Conservation (phyloP, 305 asterid genomes). For the Fraxinus nigra region DNA sequence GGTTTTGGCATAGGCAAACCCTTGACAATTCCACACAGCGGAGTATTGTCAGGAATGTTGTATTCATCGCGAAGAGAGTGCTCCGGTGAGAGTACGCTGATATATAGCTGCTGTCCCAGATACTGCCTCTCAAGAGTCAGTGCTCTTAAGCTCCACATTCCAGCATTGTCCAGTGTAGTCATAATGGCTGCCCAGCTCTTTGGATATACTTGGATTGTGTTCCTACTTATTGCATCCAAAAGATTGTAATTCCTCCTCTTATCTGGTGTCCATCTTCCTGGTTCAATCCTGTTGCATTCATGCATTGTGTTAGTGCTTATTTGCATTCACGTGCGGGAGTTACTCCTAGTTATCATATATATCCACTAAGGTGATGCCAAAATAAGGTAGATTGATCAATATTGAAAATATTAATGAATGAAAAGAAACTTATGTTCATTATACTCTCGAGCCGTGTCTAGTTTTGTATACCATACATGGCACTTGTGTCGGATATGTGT, state of each 20-base stretch:
- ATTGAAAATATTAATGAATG: too few relatives aligned
- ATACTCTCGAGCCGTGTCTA: neutral
- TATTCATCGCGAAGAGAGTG: conserved; percentile 61
- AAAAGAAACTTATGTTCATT: neutral
- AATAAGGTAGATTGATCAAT: neutral
- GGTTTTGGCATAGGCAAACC: conserved; percentile 48
- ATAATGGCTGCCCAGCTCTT: conserved; percentile 71
- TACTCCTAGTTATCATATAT: too few relatives aligned
- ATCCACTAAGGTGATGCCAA: too few relatives aligned
- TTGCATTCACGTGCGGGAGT: neutral
- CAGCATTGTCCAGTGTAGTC: conserved; percentile 66
- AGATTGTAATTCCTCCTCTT: conserved; percentile 59
- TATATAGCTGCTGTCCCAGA: conserved; percentile 64
- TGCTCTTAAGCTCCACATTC: conserved; percentile 72
- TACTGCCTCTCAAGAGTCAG: conserved; percentile 40
- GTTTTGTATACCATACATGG: neutral
- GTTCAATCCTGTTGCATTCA: conserved; percentile 48
- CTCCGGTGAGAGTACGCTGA: conserved; percentile 57
- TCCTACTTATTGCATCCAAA: conserved; percentile 62
- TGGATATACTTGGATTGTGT: conserved; percentile 74
- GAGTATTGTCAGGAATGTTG: conserved; percentile 36
- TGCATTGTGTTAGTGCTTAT: neutral
- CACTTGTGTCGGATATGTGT: neutral
- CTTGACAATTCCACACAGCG: conserved; percentile 58
- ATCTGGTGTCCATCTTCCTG: conserved; percentile 64